These are phyloP conservation scores for Aspergillus bombycis DNA, from an alignment of 2,329 filamentous ascomycete species.

Conservation along the genomic window DNA sequence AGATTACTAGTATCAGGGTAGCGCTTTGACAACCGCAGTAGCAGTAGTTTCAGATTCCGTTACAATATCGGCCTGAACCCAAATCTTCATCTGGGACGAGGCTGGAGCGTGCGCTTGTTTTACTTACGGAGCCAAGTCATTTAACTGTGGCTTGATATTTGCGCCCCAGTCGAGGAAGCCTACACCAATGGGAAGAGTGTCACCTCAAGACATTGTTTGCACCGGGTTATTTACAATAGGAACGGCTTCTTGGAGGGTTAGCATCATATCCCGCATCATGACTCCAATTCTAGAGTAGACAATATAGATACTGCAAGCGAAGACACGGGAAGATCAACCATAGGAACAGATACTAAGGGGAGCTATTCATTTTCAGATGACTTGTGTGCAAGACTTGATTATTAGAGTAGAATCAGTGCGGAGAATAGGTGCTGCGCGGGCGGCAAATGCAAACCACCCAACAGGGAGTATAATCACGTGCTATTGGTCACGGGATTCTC, in stretches of 20 bases:
- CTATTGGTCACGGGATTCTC: conserved; percentile 7
- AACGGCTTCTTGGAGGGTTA: conserved; percentile 32
- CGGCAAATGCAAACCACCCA: neutral
- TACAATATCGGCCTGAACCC: conserved; percentile 55
- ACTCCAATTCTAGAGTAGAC: conserved; percentile 55
- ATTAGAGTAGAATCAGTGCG: no score
- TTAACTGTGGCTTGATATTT: conserved; percentile 29
- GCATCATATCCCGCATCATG: conserved; percentile 60
- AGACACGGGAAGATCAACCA: conserved; percentile 64
- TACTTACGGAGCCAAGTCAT: conserved; percentile 30
- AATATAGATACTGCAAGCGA: conserved; percentile 64
- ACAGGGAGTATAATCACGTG: conserved; percentile 16
- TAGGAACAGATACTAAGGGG: conserved; percentile 66
- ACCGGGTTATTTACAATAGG: conserved; percentile 21
- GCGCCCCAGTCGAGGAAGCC: conserved; percentile 9
- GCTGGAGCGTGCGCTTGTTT: conserved; percentile 47
- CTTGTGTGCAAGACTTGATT: conserved; percentile 32
- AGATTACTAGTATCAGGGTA: conserved; percentile 30
- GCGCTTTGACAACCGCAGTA: no score
- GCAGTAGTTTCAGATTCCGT: neutral
- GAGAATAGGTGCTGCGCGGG: no score
- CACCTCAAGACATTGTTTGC: conserved; percentile 34
- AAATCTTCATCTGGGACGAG: conserved; percentile 49
- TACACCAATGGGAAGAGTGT: conserved; percentile 13
- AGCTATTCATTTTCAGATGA: conserved; percentile 62